Base-by-base conservation (phyloP, 345 rosid species). In the Citrus inodora region DNA sequence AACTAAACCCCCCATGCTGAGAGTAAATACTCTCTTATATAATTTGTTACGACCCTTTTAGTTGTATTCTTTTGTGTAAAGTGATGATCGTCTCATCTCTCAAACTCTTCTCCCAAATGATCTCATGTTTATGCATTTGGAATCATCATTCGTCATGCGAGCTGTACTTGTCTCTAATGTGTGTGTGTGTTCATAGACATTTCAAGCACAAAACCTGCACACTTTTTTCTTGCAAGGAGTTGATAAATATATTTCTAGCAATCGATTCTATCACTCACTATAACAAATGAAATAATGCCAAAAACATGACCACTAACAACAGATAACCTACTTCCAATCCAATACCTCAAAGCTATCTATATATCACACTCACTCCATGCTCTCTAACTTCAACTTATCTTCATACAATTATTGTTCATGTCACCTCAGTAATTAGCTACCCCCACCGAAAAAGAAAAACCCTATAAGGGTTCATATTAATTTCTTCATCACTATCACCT, bases 301-400 rank as follows among this genome's bases (percentile, higher is more conserved):
- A 62, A 76, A 71, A 42, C 83, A 38, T 76, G 85, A 67, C 28
- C 33, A 37, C 7, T 19, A 73, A 73, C 76, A 59, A 60, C 9
- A 60, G 37, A 42, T 30, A 38, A 76, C 79, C 79, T 66, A 66
- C 63, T 53, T n/a, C 53, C 48, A 33, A 76, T n/a, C 64, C 71
- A 66, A 76, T 30, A 30, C 65, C 72, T 16, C 79, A 51, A 33
- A 55, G 71, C 73, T 67, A 33, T 65, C 46, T 65, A 65, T 33
- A 33, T 21, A 65, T 76, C 79, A 33, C 73, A 66, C 8, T 9
- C 33, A 17, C 55, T 76, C 48, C 28, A 56, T 21, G 63, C n/a
- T 72, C 51, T 11, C 28, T 42, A 68, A 40, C 55, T 3, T 76
- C 65, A 76, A 21, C 64, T 3, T 40, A n/a, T 66, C 59, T 53